Evolutionary conservation across 2,329 filamentous ascomycete species (phyloP), one percentile per base, ranked within the genome.

Genomic region (Xylariaceae sp.): DNA sequence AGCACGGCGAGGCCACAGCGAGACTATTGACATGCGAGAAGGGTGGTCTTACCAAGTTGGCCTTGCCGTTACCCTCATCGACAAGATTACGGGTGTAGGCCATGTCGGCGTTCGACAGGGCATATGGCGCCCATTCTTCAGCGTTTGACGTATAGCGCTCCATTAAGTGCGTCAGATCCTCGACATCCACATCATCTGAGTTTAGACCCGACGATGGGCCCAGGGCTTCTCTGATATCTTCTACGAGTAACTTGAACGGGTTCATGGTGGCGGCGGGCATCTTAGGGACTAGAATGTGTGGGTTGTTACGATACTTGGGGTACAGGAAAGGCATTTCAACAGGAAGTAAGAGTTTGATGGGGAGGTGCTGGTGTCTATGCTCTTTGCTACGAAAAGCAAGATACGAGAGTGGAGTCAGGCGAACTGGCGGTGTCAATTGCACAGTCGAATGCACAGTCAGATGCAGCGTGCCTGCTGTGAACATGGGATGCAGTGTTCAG

Each of bases 31-130:
- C 40, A 26, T 21, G n/a, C n/a, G n/a, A n/a, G 13, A 9, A n/a
- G 16, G 46, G 43, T 49, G 47, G 21, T 62, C 75, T 60, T 70
- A 81, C 78, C 61, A 81, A 62, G 63, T 81, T 81, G 65, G 76
- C 77, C 59, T 81, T 80, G 10, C 85, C 91, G 64, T 96, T 96
- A 2, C 92, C 91, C 68, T 92, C 88, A 66, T 96, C 91, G 37
- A 97, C 91, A 3, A 96, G 81, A 68, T 96, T 96, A 50, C 92
- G 78, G 10, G 92, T 96, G 71, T 96, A 97, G 1, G 82, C 81
- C 64, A 86, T 80, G 59, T 79, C 85, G 15, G 75, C 63, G 65
- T 96, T 88, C n/a, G 81, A 81, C 63, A 93, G 81, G 23, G 89
- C 89, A 73, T 90, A 96, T 58, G 78, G 79, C 47, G 75, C 69